Evolutionary conservation across 495 filamentous ascomycete species (phyloP), one percentile per base, ranked within the genome.

Genomic region (Aspergillus conjunctus): DNA sequence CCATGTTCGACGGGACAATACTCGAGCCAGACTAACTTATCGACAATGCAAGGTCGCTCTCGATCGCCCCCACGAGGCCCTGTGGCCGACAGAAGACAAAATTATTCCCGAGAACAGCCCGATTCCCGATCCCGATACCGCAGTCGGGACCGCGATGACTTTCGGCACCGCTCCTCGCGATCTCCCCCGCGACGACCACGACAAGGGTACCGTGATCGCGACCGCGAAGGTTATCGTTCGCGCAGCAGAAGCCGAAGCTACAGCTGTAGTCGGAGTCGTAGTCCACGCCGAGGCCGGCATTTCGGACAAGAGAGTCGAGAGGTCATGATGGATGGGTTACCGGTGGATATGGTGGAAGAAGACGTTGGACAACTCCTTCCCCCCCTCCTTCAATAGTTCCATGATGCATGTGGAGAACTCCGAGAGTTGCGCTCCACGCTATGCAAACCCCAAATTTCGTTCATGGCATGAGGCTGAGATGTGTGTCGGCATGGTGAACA

Each of bases 311-410:
- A 83, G 53, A 85, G 81, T 56, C 71, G 77, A 67, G 85, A 86
- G 66, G 72, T 88, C 14, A 87, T 86, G 61, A 77, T 88, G 73
- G 85, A 87, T 61, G 85, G 84, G 32, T 66, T 88, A 46, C 80
- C 78, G 41, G 68, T 82, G 68, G 78, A 85, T 56, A 84, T 84
- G 77, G 75, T 69, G 64, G 81, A 88, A 81, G 82, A 85, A 75
- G 81, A 84, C 78, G 87, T 84, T 83, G 76, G 76, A 76, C 67
- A 68, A 75, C 74, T 75, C 77, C 68, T 77, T 73, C 68, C 75
- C 65, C 51, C 56, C 32, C 51, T 31, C 32, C 22, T 15, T 18
- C 20, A 26, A 26, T 26, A 43, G 56, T 62, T 63, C 48, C n/a
- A 37, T 56, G 22, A n/a, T 56, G 33, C 30, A 7, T 26, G 37